phyloP scores from a whole-genome alignment of 345 rosid genomes.

The Salix suchowensis region DNA sequence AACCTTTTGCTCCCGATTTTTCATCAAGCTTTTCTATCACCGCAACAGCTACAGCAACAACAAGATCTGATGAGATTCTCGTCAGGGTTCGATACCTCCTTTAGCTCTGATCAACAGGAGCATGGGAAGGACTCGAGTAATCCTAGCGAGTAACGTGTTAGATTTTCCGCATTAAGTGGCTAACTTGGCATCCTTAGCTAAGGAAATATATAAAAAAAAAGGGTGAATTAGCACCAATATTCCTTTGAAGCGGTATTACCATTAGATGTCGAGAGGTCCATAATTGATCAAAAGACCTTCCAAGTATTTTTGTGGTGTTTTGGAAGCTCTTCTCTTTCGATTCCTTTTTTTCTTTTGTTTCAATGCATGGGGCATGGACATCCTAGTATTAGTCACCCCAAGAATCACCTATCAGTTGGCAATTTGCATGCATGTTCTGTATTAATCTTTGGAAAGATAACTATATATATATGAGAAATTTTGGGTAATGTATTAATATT shows the following conservation, averaged over 20 bases:
- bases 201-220: neutral
- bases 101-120: constrained; percentile 24
- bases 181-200: neutral
- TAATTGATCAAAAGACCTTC: neutral
- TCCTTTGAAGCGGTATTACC: neutral
- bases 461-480: neutral
- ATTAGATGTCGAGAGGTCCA: neutral
- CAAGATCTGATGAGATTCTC: constrained; percentile 25
- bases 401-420: neutral
- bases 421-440: neutral
- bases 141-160: constrained; percentile 9
- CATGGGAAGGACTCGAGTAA: constrained; percentile 30
- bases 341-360: neutral
- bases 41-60: constrained; percentile 11
- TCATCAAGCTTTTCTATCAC: constrained; percentile 25
- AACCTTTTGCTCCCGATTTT: constrained; percentile 27
- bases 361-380: neutral
- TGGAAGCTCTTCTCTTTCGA: constrained; percentile 3
- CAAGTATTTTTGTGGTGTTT: neutral
- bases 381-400: constrained; percentile 1
- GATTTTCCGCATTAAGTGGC: neutral
- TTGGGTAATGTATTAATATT: neutral
- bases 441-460: neutral
- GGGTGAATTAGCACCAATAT: neutral
- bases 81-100: constrained; percentile 22